Evolutionary conservation across 108 stramenopile genomes (phyloP), one percentile per base, ranked within the genome.

Genomic region (Craspedostauros australis): DNA sequence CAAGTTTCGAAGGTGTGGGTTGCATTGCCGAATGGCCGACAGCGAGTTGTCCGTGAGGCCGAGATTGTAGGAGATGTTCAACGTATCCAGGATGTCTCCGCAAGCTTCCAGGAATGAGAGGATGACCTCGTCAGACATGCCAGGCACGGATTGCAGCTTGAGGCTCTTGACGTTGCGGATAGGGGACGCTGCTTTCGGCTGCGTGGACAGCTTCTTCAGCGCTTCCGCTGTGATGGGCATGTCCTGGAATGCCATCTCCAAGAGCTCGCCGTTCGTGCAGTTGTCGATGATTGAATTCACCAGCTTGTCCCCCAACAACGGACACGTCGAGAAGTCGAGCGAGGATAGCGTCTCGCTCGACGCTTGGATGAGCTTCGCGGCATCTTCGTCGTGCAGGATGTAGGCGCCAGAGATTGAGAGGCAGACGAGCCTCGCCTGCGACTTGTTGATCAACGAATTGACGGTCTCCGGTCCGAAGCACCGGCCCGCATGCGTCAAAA

Each of bases 381-480:
- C 66, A 52, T 84, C 75, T 27, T 60, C 69, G 60, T 91, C 88
- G 23, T 68, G 60, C 40, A 91, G 39, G 4, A 91, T 39, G 54
- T 91, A 91, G 36, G 84, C 88, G 24, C 88, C 88, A 48, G 64
- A 64, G 50, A 91, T 75, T 9, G 79, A 76, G 20, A 91, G 45
- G 40, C 79, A 77, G 58, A 64, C 68, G 15, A 91, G 58, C 1
- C 39, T 19, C 7, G 56, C 33, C 12, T 49, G 45, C 1, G 32
- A 31, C 29, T 57, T 26, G 19, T 39, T 60, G 40, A 55, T 48
- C 30, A 84, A 60, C 7, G 57, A 52, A 18, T 80, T 39, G 5
- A 83, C 77, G 14, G 80, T 76, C 44, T 73, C 56, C 0, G 53
- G 45, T 27, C 88, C 88, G 62, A 91, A 86, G 31, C 77, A 84